Percentiles rank a stretch among this genome's conserved stretches.
Conservation (phyloP, 2,329 filamentous ascomycete genomes). For the Cercospora sojina region DNA sequence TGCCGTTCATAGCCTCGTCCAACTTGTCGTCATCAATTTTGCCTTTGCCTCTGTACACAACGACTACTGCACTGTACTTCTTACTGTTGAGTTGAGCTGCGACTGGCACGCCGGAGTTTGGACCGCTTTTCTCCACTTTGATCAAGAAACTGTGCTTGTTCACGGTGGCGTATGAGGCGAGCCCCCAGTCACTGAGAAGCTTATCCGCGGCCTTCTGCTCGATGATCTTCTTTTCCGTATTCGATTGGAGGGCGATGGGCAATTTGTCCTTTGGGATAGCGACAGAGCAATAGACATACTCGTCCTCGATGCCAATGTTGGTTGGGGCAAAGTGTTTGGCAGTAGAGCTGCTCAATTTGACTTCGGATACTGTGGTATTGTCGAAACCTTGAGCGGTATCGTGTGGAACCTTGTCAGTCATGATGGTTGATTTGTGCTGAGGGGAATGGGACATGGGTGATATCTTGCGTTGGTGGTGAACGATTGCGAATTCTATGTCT, state of each 20-base stretch:
- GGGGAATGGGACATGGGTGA: not conserved
- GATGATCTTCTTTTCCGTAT: slow-evolving; percentile 2
- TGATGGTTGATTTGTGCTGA: not conserved
- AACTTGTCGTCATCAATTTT: not conserved
- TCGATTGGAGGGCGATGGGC: not conserved
- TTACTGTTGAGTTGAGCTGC: not conserved
- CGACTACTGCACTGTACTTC: slow-evolving; percentile 4
- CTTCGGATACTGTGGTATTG: not conserved
- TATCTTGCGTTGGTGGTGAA: not conserved
- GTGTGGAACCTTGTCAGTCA: not conserved
- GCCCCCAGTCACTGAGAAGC: not conserved
- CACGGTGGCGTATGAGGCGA: not conserved
- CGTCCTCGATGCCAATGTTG: not conserved
- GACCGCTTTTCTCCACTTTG: not conserved
- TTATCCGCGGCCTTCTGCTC: not conserved
- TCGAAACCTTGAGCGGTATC: not conserved
- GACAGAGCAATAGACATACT: slow-evolving; percentile 1
- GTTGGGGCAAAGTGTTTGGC: not conserved
- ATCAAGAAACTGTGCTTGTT: slow-evolving; percentile 4
- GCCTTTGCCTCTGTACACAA: slow-evolving; percentile 6
- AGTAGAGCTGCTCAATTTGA: not conserved
- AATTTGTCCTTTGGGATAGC: not conserved
- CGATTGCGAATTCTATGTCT: not conserved
- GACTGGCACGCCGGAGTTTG: not conserved
- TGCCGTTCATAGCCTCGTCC: not conserved